Conservation (phyloP, 2,329 filamentous ascomycete genomes). For the Fusarium continuum region DNA sequence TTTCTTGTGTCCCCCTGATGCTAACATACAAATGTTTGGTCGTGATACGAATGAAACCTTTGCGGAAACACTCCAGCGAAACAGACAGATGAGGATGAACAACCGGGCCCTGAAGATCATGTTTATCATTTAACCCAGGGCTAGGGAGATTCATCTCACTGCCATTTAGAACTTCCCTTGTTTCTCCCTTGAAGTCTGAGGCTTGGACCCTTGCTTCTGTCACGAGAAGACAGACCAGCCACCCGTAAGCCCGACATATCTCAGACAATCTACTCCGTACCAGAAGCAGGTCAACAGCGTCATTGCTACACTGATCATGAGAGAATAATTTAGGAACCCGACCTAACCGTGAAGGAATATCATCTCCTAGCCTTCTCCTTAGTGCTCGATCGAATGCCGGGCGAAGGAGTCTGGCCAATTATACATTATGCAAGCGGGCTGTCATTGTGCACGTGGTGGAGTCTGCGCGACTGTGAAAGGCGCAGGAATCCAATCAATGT, state of each 20-base stretch:
- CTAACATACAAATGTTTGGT: constrained; percentile 12
- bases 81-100: constrained; percentile 31
- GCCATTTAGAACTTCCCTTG: constrained; percentile 10
- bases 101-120: constrained; percentile 24
- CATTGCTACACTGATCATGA: constrained; percentile 4
- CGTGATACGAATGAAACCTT: constrained; percentile 37
- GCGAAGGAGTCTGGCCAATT: constrained; percentile 19
- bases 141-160: constrained; percentile 5
- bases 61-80: constrained; percentile 25
- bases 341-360: constrained; percentile 14
- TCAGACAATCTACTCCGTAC: constrained; percentile 30
- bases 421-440: constrained; percentile 24
- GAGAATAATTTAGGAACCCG: constrained; percentile 4
- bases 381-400: constrained; percentile 17
- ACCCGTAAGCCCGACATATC: constrained; percentile 23
- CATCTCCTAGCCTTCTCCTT: constrained; percentile 7
- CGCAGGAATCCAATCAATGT: constrained; percentile 36
- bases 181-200: constrained; percentile 20
- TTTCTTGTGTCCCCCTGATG: no score
- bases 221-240: constrained; percentile 26
- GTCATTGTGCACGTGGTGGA: constrained; percentile 23
- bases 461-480: constrained; percentile 18
- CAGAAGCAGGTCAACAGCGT: constrained; percentile 30
- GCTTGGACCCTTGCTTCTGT: constrained; percentile 26
- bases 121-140: constrained; percentile 1